Base-by-base conservation (phyloP, 148 eudicot species). In the Selenicereus undatus region DNA sequence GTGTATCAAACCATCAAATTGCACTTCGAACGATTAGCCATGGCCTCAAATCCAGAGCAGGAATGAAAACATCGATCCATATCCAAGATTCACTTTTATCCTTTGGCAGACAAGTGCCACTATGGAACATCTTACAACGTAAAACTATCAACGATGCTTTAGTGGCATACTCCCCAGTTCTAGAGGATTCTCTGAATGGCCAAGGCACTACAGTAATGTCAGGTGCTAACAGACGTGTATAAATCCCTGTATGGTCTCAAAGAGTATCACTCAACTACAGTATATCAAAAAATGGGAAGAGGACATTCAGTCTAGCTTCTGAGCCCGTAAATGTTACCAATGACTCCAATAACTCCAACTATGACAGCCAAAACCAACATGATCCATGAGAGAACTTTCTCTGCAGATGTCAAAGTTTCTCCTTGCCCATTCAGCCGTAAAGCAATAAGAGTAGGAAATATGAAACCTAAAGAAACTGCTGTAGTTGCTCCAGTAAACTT, bases 401-500 rank as follows among this genome's bases (percentile, higher is more conserved):
- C 95, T 11, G 56, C 75, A 18, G 30, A 29, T 56, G 81, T 91
- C 88, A 93, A 83, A 62, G 79, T 83, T 51, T 58, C 83, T 29
- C 95, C 98, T 79, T 83, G 87, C 71, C 88, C 88, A 77, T 94
- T 83, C 72, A 93, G 84, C 81, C 90, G 87, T 60, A 96, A 86
- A 1, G 98, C 95, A 80, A 96, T 84, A 48, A 96, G 91, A 83
- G 93, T 43, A 29, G 99, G 99, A 81, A 96, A 96, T 62, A 93
- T 92, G 83, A 90, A 96, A 70, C 98, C 98, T 82, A 96, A 84
- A 30, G 99, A 92, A 24, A 96, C 95, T 18, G 99, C 99, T 24
- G 99, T 91, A 27, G 99, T 96, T 78, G 99, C 99, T 73, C 99
- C 99, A 1, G 98, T 96, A 74, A 96, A 90, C 86, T 96, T 96